These are phyloP conservation scores for Ceraceosorus guamensis DNA, from an alignment of 1,284 basidiomycete genomes.

Conservation along the genomic window DNA sequence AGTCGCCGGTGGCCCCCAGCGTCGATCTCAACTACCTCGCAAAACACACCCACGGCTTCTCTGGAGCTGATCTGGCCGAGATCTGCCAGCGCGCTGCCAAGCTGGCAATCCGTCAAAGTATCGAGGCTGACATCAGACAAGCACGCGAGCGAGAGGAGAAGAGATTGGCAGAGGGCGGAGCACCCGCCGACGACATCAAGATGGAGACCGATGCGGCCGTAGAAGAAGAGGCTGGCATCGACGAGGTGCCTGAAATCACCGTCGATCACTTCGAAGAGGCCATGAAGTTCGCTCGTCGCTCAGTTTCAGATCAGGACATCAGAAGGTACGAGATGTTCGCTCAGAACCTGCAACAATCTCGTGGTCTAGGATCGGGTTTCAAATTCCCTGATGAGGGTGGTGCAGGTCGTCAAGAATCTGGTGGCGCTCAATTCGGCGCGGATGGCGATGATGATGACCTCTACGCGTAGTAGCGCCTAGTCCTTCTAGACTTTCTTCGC, in stretches of 20 bases:
- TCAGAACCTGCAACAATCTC: constrained; percentile 42
- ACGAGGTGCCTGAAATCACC: constrained; percentile 94
- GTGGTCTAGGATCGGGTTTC: constrained; percentile 69
- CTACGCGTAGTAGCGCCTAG: constrained; percentile 56
- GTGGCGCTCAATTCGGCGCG: constrained; percentile 69
- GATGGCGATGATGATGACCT: constrained; percentile 78
- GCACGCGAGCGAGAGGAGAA: constrained; percentile 58
- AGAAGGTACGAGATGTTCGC: constrained; percentile 62
- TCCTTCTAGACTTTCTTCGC: too few species aligned
- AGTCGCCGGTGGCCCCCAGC: constrained; percentile 76
- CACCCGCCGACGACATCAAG: constrained; percentile 50
- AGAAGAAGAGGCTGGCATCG: constrained; percentile 57
- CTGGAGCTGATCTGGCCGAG: constrained; percentile 97
- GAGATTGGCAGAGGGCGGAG: constrained; percentile 15
- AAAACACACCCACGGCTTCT: constrained; percentile 93
- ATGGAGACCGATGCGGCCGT: constrained; percentile 60
- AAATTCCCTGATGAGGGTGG: constrained; percentile 81
- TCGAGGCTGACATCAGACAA: constrained; percentile 80
- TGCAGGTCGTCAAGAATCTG: constrained; percentile 47
- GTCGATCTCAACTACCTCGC: constrained; percentile 83
- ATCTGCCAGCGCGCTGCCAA: constrained; percentile 98
- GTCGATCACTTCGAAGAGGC: constrained; percentile 77
- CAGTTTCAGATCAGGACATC: constrained; percentile 66
- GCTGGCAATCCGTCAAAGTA: constrained; percentile 87
- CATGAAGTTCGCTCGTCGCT: constrained; percentile 65